These are phyloP conservation scores for Saccharomycopsis microspora DNA, from an alignment of 805 yeast species.

Conservation along the genomic window DNA sequence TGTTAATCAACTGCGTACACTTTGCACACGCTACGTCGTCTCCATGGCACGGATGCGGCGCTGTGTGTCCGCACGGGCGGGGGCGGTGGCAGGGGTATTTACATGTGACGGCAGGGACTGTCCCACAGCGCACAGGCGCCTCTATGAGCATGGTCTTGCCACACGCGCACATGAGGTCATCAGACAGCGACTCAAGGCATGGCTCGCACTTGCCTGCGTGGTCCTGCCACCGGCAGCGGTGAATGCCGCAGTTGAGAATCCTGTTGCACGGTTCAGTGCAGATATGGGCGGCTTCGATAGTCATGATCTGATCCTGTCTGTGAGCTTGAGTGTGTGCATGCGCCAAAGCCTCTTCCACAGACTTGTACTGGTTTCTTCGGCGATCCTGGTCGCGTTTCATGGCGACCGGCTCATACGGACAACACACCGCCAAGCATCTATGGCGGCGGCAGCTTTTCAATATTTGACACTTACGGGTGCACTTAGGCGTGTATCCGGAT, in stretches of 20 bases:
- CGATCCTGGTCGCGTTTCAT: constrained; percentile 32
- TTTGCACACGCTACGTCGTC: constrained; percentile 53
- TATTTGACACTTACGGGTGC: constrained; percentile 64
- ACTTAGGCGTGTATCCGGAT: constrained; percentile 42
- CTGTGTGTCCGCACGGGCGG: constrained; percentile 60
- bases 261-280: constrained; percentile 60
- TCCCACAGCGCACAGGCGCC: constrained; percentile 82
- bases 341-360: not conserved
- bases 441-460: constrained; percentile 73
- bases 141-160: constrained; percentile 56
- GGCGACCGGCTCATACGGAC: constrained; percentile 56
- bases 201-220: constrained; percentile 75
- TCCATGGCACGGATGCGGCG: constrained; percentile 69
- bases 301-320: constrained; percentile 18
- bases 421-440: constrained; percentile 58
- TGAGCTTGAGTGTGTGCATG: not conserved
- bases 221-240: constrained; percentile 58
- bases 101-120: constrained; percentile 39
- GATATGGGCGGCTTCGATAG: constrained; percentile 62
- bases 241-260: constrained; percentile 53
- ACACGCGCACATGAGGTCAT: constrained; percentile 71
- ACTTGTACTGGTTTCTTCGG: constrained; percentile 37
- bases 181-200: constrained; percentile 70
- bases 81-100: constrained; percentile 50
- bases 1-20: constrained; percentile 53